Conservation (phyloP, 1,139 yeast species). For the Kurtzmaniella natalensis region DNA sequence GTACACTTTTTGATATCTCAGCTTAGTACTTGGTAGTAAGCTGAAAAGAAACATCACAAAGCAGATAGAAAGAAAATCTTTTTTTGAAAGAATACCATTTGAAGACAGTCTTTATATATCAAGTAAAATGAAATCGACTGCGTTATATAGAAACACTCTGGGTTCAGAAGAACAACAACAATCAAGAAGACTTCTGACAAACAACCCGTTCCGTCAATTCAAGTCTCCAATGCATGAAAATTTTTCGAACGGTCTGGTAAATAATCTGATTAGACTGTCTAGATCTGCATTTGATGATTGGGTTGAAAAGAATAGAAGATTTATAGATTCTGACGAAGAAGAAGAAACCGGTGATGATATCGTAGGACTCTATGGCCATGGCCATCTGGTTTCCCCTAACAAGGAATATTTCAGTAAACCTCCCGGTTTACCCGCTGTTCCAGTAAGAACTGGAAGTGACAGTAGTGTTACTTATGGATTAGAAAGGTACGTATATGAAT, state of each 20-base stretch:
- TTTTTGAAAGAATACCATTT: too few relatives aligned
- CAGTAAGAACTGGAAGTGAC: slow-evolving; percentile 36
- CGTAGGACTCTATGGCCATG: slow-evolving; percentile 10
- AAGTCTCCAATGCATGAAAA: slow-evolving; percentile 5
- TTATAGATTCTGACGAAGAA: slow-evolving; percentile 40
- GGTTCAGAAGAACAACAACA: not conserved
- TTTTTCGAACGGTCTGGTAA: slow-evolving; percentile 19
- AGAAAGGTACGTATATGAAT: slow-evolving; percentile 8
- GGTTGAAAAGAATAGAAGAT: slow-evolving; percentile 46
- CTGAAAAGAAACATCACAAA: too few relatives aligned
- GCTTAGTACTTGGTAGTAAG: too few relatives aligned
- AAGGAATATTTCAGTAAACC: slow-evolving; percentile 18
- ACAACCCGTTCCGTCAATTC: slow-evolving; percentile 52
- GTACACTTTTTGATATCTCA: too few relatives aligned
- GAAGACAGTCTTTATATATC: too few relatives aligned
- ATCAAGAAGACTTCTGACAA: slow-evolving; percentile 46
- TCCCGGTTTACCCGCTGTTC: slow-evolving; percentile 26
- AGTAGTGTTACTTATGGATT: slow-evolving; percentile 31
- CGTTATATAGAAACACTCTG: not conserved
- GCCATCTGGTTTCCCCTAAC: slow-evolving; percentile 3
- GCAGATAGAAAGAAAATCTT: too few relatives aligned
- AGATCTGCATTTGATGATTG: slow-evolving; percentile 42
- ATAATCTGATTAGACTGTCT: slow-evolving; percentile 19
- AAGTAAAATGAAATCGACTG: not conserved
- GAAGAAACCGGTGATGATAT: slow-evolving; percentile 20